Base-by-base conservation (phyloP, 2,329 filamentous ascomycete species). In the Fusarium pseudocircinatum region DNA sequence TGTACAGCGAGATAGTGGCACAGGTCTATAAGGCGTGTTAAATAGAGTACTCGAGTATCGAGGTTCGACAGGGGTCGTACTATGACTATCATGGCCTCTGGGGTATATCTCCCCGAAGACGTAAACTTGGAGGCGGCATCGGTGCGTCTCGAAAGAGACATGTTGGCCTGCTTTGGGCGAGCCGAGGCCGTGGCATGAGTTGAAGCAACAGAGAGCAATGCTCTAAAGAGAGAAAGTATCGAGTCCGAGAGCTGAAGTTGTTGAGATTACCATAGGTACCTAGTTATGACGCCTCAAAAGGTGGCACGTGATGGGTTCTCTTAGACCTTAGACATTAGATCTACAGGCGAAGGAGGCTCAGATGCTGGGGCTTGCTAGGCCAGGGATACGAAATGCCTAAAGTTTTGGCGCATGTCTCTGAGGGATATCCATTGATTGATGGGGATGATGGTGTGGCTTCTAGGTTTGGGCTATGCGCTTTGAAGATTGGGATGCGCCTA, bases 1-100 rank as follows among this genome's bases (percentile, higher is more conserved):
- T 73, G 57, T 73, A 73, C 22, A 73, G 54, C 24, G 70, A 73
- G 20, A 73, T 43, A 16, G 70, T 50, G 20, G 70, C 63, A 40
- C 57, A 73, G 15, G 63, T 63, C 70, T 73, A n/a, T 22, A 32
- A 18, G 20, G 14, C 11, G n/a, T 36, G 60, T 70, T 47, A 46
- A 52, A 28, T 28, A 30, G 34, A 40, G 37, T 53, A 50, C n/a
- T 63, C 24, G 6, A 30, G 26, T 32, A 36, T 28, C n/a, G n/a
- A 39, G n/a, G 16, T 47, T 28, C 30, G 36, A 37, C 20, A 24
- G 24, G 59, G 63, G 43, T 42, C 62, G 57, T 62, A 73, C 70
- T 71, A 73, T 74, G 26, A 73, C 70, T 60, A 73, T 63, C n/a
- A 68, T 70, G 16, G 70, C 54, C 37, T 73, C 70, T 30, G 60